These are phyloP conservation scores for Emericellopsis atlantica DNA, from an alignment of 2,329 filamentous ascomycete species.

Conservation along the genomic window DNA sequence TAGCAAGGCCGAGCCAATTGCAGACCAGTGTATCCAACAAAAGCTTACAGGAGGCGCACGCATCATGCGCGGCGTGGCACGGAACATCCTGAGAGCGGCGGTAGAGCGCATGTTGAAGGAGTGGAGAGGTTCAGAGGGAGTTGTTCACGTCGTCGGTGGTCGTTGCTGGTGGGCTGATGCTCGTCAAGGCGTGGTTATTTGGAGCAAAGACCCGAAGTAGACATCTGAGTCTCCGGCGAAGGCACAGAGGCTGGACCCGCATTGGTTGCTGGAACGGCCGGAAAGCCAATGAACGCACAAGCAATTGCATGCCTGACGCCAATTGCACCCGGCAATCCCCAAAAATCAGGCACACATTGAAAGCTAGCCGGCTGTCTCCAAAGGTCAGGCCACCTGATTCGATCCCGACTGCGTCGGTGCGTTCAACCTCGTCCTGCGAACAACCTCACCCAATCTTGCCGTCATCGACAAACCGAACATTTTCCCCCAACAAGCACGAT, in stretches of 20 bases:
- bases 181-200: conserved; percentile 5
- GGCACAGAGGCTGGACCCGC: not conserved
- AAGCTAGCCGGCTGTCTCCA: conserved; percentile 5
- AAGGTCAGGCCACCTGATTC: conserved; percentile 24
- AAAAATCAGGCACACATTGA: conserved; percentile 23
- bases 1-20: conserved; percentile 5
- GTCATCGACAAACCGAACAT: conserved; percentile 14
- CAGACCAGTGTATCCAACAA: not conserved
- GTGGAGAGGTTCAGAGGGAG: conserved; percentile 5
- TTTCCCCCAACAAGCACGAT: not conserved
- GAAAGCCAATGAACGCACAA: too few relatives aligned
- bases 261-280: too few relatives aligned
- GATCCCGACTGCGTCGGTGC: conserved; percentile 17
- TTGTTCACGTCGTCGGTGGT: not conserved
- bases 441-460: conserved; percentile 18
- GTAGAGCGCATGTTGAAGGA: conserved; percentile 50
- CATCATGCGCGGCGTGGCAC: conserved; percentile 54
- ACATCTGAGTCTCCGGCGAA: not conserved
- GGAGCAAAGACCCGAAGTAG: conserved; percentile 8
- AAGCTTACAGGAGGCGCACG: conserved; percentile 56
- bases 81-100: conserved; percentile 53
- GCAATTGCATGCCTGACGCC: conserved; percentile 17
- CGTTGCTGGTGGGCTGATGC: conserved; percentile 1
- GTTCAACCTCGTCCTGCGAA: conserved; percentile 16
- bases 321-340: conserved; percentile 8